Evolutionary conservation across 208 protist genomes (phyloP), one percentile per base, ranked within the genome.

Genomic region (Acanthamoeba culbertsoni): DNA sequence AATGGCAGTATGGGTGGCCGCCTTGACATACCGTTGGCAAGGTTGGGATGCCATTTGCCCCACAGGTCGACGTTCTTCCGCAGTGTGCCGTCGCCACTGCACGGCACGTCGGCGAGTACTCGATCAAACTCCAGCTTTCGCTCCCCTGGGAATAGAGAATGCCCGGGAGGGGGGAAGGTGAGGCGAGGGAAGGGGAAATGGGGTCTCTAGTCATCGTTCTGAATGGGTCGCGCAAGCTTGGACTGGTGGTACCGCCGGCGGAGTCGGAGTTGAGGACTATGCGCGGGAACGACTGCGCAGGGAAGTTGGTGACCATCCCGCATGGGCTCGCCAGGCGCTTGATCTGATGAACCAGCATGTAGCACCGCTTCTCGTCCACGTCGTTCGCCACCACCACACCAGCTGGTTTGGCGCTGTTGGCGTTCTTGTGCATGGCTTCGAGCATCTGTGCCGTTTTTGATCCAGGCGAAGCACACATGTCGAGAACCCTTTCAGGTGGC

Each of bases 391-490:
- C 88, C 6, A 98, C 95, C 0, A 95, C 28, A 10, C 97, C 97
- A 43, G 46, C 79, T 89, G 71, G 71, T 18, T 46, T 82, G 43
- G 71, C 37, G 43, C 53, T 65, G 55, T 65, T 65, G 46, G 51
- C 55, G 53, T 89, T 45, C 18, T 86, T 65, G 59, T 95, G 95
- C 18, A 97, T 45, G 35, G 79, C 55, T 62, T 98, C 97, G 14
- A 98, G 94, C 4, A 98, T 68, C 86, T 98, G 97, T 0, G 75
- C 93, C 8, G 97, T 98, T 93, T 98, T 98, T 33, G 96, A 98
- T 20, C 97, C 97, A 10, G 97, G 97, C 0, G 97, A 97, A 23
- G 97, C 97, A 91, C 97, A 98, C 96, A 98, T 97, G 93, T 98
- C 97, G 0, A 98, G 68, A 5, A 98, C 96, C 88, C 95, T 79